phyloP scores from a whole-genome alignment of 1,139 yeast species.

The Geotrichum carabidarum region DNA sequence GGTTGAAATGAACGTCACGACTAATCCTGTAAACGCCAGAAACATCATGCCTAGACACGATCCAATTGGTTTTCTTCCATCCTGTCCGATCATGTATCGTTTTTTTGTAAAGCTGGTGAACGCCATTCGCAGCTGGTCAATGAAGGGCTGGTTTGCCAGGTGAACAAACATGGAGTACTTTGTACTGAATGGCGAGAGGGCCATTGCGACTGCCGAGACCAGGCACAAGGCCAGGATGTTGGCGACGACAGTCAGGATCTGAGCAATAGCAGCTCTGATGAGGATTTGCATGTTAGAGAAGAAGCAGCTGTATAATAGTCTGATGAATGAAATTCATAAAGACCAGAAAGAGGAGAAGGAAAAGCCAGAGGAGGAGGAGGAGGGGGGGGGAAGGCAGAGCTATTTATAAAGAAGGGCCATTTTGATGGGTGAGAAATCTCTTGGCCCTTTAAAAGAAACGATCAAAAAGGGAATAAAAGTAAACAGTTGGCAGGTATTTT shows the following conservation, averaged over 20 bases:
- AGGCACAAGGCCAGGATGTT: constrained; percentile 13
- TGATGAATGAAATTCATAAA: background rate
- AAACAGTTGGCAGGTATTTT: no score
- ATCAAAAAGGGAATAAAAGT: no score
- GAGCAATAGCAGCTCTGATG: constrained; percentile 16
- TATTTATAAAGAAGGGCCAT: background rate
- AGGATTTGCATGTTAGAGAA: constrained; percentile 14
- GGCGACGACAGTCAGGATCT: constrained; percentile 16
- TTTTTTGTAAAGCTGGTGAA: constrained; percentile 16
- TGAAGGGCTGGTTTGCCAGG: constrained; percentile 14
- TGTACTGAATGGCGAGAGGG: constrained; percentile 17
- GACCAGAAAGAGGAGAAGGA: background rate
- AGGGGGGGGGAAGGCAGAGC: background rate
- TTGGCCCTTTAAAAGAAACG: no score
- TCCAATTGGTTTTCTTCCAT: constrained; percentile 15
- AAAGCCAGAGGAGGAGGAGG: background rate
- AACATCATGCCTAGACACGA: constrained; percentile 14
- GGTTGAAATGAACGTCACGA: constrained; percentile 16
- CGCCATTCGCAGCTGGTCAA: constrained; percentile 18
- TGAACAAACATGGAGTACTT: constrained; percentile 14
- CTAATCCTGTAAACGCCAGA: constrained; percentile 13
- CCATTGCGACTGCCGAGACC: constrained; percentile 12
- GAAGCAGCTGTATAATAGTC: background rate
- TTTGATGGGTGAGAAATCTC: no score
- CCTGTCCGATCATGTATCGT: constrained; percentile 21